Conservation (phyloP, 1,284 basidiomycete genomes). For the Heterobasidion irregulare region DNA sequence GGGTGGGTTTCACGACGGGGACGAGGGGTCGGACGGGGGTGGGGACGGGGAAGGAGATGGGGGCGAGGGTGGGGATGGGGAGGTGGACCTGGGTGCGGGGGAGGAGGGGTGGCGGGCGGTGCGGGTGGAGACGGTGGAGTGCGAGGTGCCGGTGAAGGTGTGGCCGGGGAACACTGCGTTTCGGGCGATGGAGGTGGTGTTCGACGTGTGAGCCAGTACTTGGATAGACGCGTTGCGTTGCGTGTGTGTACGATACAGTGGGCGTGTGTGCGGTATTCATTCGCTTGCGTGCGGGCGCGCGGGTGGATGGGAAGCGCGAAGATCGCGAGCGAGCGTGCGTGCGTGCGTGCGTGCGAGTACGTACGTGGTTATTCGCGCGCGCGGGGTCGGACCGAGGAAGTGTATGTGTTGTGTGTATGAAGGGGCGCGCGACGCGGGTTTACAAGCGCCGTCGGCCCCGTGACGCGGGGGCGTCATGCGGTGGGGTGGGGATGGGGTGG, state of each 20-base stretch:
- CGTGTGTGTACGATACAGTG: neutral
- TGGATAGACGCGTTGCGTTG: no score
- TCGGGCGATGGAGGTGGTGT: slow-evolving; percentile 69
- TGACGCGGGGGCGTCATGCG: no score
- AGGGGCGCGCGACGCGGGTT: neutral
- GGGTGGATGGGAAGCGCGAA: neutral
- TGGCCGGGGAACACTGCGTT: slow-evolving; percentile 88
- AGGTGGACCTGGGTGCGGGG: slow-evolving; percentile 46
- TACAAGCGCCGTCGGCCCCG: no score
- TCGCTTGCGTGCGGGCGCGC: no score
- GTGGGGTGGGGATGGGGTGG: no score
- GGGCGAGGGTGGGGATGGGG: slow-evolving; percentile 39
- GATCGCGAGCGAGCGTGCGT: neutral
- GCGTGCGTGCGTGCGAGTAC: no score
- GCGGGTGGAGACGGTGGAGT: slow-evolving; percentile 78
- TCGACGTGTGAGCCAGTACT: slow-evolving; percentile 48
- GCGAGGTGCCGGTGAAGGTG: slow-evolving; percentile 82
- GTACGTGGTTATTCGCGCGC: no score
- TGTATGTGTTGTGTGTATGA: neutral
- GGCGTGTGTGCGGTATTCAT: neutral
- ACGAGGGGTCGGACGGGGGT: slow-evolving; percentile 43
- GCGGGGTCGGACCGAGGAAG: neutral
- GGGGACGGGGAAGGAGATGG: slow-evolving; percentile 25
- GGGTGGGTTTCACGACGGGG: slow-evolving; percentile 49
- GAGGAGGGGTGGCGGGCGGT: slow-evolving; percentile 60